Percentiles rank a stretch among this genome's conserved stretches.
These are phyloP conservation scores for Globisporangium canariense DNA, from an alignment of 352 stramenopile genomes.

Conservation along the genomic window DNA sequence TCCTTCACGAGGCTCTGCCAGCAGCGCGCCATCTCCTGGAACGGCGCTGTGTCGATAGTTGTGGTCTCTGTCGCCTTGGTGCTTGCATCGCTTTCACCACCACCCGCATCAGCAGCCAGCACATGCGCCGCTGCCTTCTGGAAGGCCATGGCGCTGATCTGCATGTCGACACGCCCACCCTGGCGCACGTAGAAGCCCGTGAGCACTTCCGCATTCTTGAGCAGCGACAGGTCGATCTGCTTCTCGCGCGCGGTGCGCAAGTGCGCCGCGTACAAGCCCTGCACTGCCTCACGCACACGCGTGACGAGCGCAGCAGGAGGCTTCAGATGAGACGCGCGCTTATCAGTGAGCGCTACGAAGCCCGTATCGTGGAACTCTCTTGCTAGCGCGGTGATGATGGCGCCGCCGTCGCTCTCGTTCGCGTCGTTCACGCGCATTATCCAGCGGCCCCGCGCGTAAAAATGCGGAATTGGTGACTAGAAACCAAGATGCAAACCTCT, in stretches of 20 bases:
- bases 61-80: not conserved
- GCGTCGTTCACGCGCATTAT: not conserved
- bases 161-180: conserved; percentile 71
- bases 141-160: conserved; percentile 28
- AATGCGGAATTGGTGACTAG: not conserved
- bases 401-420: not conserved
- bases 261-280: conserved; percentile 36
- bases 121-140: conserved; percentile 14
- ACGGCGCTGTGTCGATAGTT: conserved; percentile 24
- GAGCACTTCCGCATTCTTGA: conserved; percentile 50
- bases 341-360: conserved; percentile 36
- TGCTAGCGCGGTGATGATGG: conserved; percentile 3
- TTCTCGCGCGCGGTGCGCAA: conserved; percentile 24
- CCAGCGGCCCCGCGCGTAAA: not conserved
- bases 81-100: not conserved
- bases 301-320: conserved; percentile 18
- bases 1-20: conserved; percentile 28
- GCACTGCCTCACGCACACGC: conserved; percentile 25
- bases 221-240: conserved; percentile 29
- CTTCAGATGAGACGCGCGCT: conserved; percentile 9
- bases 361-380: conserved; percentile 40
- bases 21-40: conserved; percentile 26
- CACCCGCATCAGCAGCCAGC: not conserved
- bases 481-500: not conserved
- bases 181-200: conserved; percentile 69